Evolutionary conservation across 208 protist species (phyloP).

Genomic region (Leishmania guyanensis): DNA sequence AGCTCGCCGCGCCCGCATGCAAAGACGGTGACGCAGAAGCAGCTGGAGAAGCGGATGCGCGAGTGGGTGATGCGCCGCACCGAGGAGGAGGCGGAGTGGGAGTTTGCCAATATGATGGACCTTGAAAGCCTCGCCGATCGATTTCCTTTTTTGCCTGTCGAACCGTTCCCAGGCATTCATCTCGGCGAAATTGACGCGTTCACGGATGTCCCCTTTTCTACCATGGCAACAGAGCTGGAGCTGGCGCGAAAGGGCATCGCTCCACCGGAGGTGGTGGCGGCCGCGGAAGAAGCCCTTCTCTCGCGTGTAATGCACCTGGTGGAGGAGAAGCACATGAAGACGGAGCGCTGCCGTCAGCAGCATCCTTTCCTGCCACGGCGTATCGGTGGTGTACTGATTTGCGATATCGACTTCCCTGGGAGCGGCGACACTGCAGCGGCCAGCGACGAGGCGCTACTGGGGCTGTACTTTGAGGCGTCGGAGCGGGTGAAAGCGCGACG

Average conservation of each 20-base stretch:
- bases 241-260: constrained; percentile 21
- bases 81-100: constrained; percentile 41
- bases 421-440: constrained; percentile 20
- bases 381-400: constrained; percentile 47
- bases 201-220: constrained; percentile 38
- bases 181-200: constrained; percentile 41
- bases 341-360: constrained; percentile 20
- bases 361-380: constrained; percentile 40
- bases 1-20: constrained; percentile 18
- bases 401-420: constrained; percentile 35
- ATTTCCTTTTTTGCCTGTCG: constrained; percentile 53
- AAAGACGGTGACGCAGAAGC: constrained; percentile 22
- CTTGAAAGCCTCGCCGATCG: constrained; percentile 41
- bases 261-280: constrained; percentile 9
- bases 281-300: constrained; percentile 15
- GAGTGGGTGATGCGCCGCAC: constrained; percentile 40
- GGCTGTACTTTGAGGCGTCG: constrained; percentile 17
- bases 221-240: constrained; percentile 38
- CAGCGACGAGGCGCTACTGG: constrained; percentile 24
- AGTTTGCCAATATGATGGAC: constrained; percentile 32
- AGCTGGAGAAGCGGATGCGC: constrained; percentile 51
- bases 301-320: constrained; percentile 15
- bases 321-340: constrained; percentile 20
- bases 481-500: constrained; percentile 21
- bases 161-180: constrained; percentile 41